These are phyloP conservation scores for Puccinia horiana DNA, from an alignment of 1,284 basidiomycete genomes.

Conservation along the genomic window DNA sequence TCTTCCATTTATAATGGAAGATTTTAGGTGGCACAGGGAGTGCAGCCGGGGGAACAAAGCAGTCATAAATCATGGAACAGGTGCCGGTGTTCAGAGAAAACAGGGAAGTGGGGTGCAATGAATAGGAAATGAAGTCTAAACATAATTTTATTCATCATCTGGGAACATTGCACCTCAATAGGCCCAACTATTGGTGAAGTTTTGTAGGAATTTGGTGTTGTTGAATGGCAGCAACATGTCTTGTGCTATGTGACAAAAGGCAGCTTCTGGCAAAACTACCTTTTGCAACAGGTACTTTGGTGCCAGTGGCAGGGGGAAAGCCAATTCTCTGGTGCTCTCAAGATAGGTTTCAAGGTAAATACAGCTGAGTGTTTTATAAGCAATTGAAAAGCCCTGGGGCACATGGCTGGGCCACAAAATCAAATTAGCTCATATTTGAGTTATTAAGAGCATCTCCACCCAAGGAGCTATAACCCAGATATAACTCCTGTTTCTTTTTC, in stretches of 20 bases:
- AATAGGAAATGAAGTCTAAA: too few species aligned
- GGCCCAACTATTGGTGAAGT: neutral
- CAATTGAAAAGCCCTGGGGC: neutral
- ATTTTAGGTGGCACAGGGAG: too few species aligned
- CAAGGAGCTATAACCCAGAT: neutral
- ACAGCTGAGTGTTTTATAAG: neutral
- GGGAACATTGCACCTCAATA: neutral
- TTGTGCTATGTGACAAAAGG: neutral
- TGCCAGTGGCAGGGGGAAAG: neutral
- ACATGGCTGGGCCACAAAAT: neutral
- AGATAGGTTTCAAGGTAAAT: neutral
- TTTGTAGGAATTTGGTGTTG: too few species aligned
- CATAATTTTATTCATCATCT: too few species aligned
- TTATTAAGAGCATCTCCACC: too few species aligned
- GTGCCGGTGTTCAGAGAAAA: too few species aligned
- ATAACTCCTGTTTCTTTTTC: too few species aligned
- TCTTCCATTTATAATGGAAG: too few species aligned
- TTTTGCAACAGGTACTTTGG: neutral
- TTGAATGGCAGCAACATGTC: neutral
- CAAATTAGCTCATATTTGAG: neutral
- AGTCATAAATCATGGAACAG: too few species aligned
- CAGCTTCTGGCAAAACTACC: neutral
- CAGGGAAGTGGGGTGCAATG: too few species aligned
- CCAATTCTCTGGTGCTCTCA: neutral
- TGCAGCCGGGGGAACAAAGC: too few species aligned